Percentiles rank a stretch among this genome's conserved stretches.
These are phyloP conservation scores for Rhizopogon vesiculosus DNA, from an alignment of 768 basidiomycete genomes.

Conservation along the genomic window DNA sequence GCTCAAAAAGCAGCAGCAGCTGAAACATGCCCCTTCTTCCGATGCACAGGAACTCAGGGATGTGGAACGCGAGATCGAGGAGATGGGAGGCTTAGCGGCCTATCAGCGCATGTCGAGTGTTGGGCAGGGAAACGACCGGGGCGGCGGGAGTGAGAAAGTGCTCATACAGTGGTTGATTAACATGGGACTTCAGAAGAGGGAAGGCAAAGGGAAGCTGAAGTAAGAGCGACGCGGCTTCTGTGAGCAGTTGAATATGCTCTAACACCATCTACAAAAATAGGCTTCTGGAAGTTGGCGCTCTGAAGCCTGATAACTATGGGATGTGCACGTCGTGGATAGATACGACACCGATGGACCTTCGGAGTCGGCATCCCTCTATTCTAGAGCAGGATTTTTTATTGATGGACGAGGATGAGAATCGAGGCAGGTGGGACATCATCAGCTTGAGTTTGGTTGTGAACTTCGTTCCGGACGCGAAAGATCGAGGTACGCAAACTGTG, in stretches of 20 bases:
- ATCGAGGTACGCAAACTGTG: slow-evolving; percentile 54
- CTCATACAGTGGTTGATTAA: slow-evolving; percentile 73
- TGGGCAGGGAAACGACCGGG: slow-evolving; percentile 77
- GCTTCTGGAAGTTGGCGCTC: slow-evolving; percentile 84
- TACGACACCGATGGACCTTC: slow-evolving; percentile 74
- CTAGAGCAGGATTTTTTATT: slow-evolving; percentile 82
- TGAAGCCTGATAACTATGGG: slow-evolving; percentile 78
- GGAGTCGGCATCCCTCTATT: slow-evolving; percentile 78
- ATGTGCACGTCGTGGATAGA: slow-evolving; percentile 68
- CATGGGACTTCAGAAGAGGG: slow-evolving; percentile 28
- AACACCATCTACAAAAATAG: slow-evolving; percentile 32
- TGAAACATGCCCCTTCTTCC: slow-evolving; percentile 26
- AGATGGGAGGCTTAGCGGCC: slow-evolving; percentile 69
- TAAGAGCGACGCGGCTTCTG: slow-evolving; percentile 13
- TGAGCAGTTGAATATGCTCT: background rate
- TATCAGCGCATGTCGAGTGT: slow-evolving; percentile 83
- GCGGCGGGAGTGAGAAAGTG: slow-evolving; percentile 85
- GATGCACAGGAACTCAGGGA: slow-evolving; percentile 35
- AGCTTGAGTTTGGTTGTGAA: slow-evolving; percentile 89
- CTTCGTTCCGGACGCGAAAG: slow-evolving; percentile 71
- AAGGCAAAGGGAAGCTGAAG: slow-evolving; percentile 27
- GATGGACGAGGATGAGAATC: slow-evolving; percentile 47
- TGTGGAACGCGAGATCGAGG: slow-evolving; percentile 59
- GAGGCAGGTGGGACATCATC: slow-evolving; percentile 67
- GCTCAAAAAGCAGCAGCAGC: slow-evolving; percentile 60